A percentile compares a stretch with the other conserved stretches of the same genome.
phyloP scores from a whole-genome alignment of 495 filamentous ascomycete species.

The Tuber melanosporum region DNA sequence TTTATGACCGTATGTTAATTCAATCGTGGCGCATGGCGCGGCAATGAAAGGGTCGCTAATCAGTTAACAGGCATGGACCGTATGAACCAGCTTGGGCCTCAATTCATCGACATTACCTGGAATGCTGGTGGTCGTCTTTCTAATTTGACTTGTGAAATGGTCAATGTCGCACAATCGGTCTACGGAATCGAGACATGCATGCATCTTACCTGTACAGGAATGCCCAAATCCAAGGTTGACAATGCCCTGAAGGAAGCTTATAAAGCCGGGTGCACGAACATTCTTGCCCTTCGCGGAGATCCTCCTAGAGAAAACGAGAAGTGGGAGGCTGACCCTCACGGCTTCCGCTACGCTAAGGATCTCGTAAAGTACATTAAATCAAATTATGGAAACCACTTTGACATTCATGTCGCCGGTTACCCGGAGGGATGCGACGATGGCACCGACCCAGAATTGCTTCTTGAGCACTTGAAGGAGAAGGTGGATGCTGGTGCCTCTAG shows the following conservation, averaged over 20 bases:
- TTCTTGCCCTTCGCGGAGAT: slow-evolving; percentile 88
- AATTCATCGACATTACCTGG: slow-evolving; percentile 98
- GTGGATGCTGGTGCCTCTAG: slow-evolving; percentile 90
- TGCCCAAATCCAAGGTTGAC: slow-evolving; percentile 86
- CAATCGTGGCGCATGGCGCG: background rate
- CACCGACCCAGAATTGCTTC: slow-evolving; percentile 69
- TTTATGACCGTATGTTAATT: slow-evolving; percentile 69
- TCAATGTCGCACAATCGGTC: slow-evolving; percentile 89
- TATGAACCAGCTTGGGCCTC: slow-evolving; percentile 88
- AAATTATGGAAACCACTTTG: slow-evolving; percentile 90
- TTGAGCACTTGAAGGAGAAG: slow-evolving; percentile 96
- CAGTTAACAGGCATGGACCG: slow-evolving; percentile 66
- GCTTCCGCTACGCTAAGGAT: slow-evolving; percentile 88
- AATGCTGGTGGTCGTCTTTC: slow-evolving; percentile 88
- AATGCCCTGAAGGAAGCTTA: slow-evolving; percentile 82
- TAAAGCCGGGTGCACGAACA: slow-evolving; percentile 94
- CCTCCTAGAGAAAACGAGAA: slow-evolving; percentile 90
- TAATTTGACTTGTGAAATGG: slow-evolving; percentile 95
- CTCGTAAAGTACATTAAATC: slow-evolving; percentile 86
- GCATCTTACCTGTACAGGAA: slow-evolving; percentile 98
- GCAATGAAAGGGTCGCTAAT: slow-evolving; percentile 9
- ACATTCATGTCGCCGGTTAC: slow-evolving; percentile 96
- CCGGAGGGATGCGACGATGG: slow-evolving; percentile 95
- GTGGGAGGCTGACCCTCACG: slow-evolving; percentile 78
- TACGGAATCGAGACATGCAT: slow-evolving; percentile 98